phyloP scores from a whole-genome alignment of 768 basidiomycete genomes.

The Podaxis pistillaris region DNA sequence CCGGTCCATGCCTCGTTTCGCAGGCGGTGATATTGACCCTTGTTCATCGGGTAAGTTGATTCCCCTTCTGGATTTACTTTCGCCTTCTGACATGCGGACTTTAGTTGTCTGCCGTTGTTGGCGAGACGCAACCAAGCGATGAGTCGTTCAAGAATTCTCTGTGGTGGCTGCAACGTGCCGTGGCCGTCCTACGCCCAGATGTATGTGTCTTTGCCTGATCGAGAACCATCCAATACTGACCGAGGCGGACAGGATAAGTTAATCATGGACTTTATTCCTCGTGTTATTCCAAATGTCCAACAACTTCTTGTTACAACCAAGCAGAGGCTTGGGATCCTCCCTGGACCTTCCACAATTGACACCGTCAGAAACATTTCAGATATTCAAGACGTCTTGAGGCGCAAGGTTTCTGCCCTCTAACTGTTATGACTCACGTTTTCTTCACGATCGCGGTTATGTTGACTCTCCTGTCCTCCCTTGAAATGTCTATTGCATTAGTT shows the following conservation, averaged over 20 bases:
- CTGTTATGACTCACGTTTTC: slow-evolving; percentile 4
- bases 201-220: slow-evolving; percentile 35
- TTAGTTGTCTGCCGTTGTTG: slow-evolving; percentile 72
- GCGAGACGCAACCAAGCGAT: slow-evolving; percentile 74
- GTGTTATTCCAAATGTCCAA: slow-evolving; percentile 79
- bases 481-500: slow-evolving; percentile 11
- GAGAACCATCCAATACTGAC: slow-evolving; percentile 1
- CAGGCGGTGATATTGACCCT: slow-evolving; percentile 84
- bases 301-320: slow-evolving; percentile 74
- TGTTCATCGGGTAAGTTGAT: slow-evolving; percentile 67
- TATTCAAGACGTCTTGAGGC: slow-evolving; percentile 68
- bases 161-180: slow-evolving; percentile 85
- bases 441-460: slow-evolving; percentile 8
- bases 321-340: slow-evolving; percentile 75
- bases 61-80: slow-evolving; percentile 1
- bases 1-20: slow-evolving; percentile 66
- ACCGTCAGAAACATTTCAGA: slow-evolving; percentile 70
- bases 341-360: slow-evolving; percentile 65
- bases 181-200: slow-evolving; percentile 68
- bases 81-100: slow-evolving; percentile 11
- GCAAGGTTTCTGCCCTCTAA: slow-evolving; percentile 34
- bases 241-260: slow-evolving; percentile 59
- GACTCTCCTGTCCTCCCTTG: not conserved
- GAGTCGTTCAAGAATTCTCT: slow-evolving; percentile 79
- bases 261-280: slow-evolving; percentile 78